Conservation (phyloP, 441 rosid species). For the Mallotus japonicus region DNA sequence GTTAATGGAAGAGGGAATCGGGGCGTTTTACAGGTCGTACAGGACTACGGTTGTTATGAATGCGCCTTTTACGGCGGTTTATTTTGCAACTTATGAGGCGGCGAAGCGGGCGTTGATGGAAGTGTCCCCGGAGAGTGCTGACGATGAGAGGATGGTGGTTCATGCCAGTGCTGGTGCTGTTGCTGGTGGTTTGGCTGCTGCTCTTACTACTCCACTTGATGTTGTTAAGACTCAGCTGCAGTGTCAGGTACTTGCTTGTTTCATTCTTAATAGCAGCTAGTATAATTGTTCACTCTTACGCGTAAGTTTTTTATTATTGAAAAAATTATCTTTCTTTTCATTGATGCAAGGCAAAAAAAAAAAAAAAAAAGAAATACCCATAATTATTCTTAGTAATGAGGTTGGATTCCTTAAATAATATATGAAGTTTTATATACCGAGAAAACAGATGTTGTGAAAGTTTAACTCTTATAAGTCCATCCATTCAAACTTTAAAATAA, state of each 20-base stretch:
- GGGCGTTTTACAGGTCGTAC: conserved; percentile 79
- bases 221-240: conserved; percentile 91
- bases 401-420: no score
- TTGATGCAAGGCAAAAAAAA: no score
- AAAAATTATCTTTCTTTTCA: no score
- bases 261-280: no score
- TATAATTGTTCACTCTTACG: no score
- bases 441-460: no score
- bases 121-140: conserved; percentile 60
- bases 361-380: no score
- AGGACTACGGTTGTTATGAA: conserved; percentile 84
- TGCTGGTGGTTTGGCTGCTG: conserved; percentile 80
- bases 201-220: conserved; percentile 77
- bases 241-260: conserved; percentile 58
- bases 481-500: no score
- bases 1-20: conserved; percentile 58
- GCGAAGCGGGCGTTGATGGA: conserved; percentile 62
- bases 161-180: conserved; percentile 93
- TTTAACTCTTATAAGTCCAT: no score
- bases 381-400: no score
- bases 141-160: conserved; percentile 62
- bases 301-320: no score
- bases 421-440: no score
- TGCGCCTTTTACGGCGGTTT: conserved; percentile 86
- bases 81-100: conserved; percentile 76